Percentiles rank a stretch among this genome's conserved stretches.
phyloP scores from a whole-genome alignment of 306 rosid genomes.

The Lathyrus oleraceus region DNA sequence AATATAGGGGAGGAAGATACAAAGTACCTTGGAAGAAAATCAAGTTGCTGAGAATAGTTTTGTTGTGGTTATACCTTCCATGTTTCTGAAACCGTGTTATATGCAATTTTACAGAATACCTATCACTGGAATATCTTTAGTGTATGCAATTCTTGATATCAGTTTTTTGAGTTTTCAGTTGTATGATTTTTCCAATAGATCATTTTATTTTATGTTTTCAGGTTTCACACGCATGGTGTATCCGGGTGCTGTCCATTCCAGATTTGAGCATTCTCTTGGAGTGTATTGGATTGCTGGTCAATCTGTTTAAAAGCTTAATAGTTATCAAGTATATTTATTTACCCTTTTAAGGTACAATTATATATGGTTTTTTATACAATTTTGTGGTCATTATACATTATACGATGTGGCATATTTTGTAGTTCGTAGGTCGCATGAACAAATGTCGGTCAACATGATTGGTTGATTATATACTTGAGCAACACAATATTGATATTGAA shows the following conservation, averaged over 20 bases:
- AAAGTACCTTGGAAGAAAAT: slow-evolving; percentile 65
- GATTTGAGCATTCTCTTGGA: slow-evolving; percentile 95
- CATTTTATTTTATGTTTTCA: slow-evolving; percentile 47
- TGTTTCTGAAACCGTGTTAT: too few relatives aligned
- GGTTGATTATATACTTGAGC: slow-evolving; percentile 80
- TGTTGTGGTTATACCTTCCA: slow-evolving; percentile 65
- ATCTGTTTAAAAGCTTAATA: slow-evolving; percentile 67
- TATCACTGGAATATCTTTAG: too few relatives aligned
- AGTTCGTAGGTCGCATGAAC: slow-evolving; percentile 79
- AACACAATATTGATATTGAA: slow-evolving; percentile 73
- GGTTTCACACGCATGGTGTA: slow-evolving; percentile 75
- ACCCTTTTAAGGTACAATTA: background rate
- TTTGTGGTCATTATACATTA: background rate
- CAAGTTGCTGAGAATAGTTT: slow-evolving; percentile 71
- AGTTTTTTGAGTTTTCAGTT: background rate
- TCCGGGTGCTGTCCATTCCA: slow-evolving; percentile 91
- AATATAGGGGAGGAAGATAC: slow-evolving; percentile 83
- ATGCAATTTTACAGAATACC: background rate
- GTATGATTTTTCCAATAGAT: slow-evolving; percentile 24
- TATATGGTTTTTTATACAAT: slow-evolving; percentile 3
- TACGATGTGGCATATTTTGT: slow-evolving; percentile 27
- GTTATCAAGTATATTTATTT: slow-evolving; percentile 55
- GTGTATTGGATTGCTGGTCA: slow-evolving; percentile 93
- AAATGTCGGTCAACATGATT: slow-evolving; percentile 82
- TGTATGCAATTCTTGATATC: too few relatives aligned